Conservation (phyloP, 2,329 filamentous ascomycete species). For the Drechmeria coniospora region DNA sequence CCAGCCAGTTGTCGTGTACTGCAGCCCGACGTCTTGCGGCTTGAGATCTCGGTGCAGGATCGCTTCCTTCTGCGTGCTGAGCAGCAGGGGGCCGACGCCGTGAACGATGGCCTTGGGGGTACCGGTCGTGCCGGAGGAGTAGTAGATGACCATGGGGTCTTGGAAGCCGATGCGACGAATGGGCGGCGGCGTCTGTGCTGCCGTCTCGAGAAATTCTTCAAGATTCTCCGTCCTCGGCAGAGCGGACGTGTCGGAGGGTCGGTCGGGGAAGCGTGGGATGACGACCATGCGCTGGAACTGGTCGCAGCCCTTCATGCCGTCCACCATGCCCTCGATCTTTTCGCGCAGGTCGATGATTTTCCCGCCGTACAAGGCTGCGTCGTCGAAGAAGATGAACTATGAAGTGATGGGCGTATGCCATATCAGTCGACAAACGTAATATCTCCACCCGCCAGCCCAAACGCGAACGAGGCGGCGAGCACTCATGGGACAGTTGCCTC, state of each 20-base stretch:
- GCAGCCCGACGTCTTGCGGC: slow-evolving; percentile 27
- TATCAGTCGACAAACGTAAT: no score
- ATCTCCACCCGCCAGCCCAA: slow-evolving; percentile 2
- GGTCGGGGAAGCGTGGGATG: slow-evolving; percentile 45
- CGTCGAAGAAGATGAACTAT: slow-evolving; percentile 68
- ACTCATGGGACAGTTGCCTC: no score
- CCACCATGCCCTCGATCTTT: slow-evolving; percentile 58
- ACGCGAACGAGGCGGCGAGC: no score
- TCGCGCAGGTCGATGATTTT: slow-evolving; percentile 53
- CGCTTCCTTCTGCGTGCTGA: slow-evolving; percentile 44
- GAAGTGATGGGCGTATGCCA: not conserved
- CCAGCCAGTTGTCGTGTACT: slow-evolving; percentile 61
- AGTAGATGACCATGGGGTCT: slow-evolving; percentile 65
- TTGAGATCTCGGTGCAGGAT: slow-evolving; percentile 29
- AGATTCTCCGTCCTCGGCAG: slow-evolving; percentile 33
- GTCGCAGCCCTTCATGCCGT: slow-evolving; percentile 43
- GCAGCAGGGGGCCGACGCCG: slow-evolving; percentile 47
- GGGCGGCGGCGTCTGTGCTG: slow-evolving; percentile 19
- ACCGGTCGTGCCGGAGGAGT: slow-evolving; percentile 69
- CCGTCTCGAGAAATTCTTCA: slow-evolving; percentile 26
- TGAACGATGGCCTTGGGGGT: slow-evolving; percentile 79
- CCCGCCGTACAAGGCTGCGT: slow-evolving; percentile 65
- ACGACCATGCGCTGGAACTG: slow-evolving; percentile 50
- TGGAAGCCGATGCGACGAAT: slow-evolving; percentile 52
- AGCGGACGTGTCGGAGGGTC: slow-evolving; percentile 39